Conservation (phyloP, 179 eudicot species). For the Beta corolliflora region DNA sequence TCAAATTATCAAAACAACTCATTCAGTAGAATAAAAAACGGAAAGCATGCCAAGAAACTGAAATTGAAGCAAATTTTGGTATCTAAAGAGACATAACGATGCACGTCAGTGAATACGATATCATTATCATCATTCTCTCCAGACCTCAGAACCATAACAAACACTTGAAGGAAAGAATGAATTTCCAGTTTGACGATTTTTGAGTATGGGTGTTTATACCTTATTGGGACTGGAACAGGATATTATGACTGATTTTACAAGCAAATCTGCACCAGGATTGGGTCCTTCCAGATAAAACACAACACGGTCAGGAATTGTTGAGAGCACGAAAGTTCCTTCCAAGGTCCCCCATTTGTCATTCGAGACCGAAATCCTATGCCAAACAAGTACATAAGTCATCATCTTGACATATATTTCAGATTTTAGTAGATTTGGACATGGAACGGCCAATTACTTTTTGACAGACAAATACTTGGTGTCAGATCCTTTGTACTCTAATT, state of each 20-base stretch:
- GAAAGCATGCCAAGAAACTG: background rate
- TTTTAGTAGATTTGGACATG: background rate
- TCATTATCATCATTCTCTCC: background rate
- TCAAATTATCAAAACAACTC: constrained; percentile 5
- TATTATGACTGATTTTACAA: constrained; percentile 67
- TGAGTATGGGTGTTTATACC: background rate
- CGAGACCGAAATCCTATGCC: constrained; percentile 53
- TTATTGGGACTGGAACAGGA: constrained; percentile 30
- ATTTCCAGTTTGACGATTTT: background rate
- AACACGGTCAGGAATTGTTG: constrained; percentile 52
- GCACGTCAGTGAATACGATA: background rate
- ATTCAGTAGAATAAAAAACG: background rate
- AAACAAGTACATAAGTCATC: background rate
- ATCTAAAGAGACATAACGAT: background rate
- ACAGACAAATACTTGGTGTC: constrained; percentile 55
- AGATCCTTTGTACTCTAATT: constrained; percentile 42
- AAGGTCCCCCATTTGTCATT: constrained; percentile 61
- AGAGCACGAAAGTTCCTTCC: constrained; percentile 67
- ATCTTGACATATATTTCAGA: background rate
- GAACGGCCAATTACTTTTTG: constrained; percentile 46
- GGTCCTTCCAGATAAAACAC: constrained; percentile 90
- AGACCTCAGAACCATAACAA: background rate
- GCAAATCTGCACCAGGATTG: constrained; percentile 71
- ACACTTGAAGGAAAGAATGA: background rate
- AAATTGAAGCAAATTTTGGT: background rate